Evolutionary conservation across 441 rosid species (phyloP), one percentile per base, ranked within the genome.

Genomic region (Mallotus japonicus): DNA sequence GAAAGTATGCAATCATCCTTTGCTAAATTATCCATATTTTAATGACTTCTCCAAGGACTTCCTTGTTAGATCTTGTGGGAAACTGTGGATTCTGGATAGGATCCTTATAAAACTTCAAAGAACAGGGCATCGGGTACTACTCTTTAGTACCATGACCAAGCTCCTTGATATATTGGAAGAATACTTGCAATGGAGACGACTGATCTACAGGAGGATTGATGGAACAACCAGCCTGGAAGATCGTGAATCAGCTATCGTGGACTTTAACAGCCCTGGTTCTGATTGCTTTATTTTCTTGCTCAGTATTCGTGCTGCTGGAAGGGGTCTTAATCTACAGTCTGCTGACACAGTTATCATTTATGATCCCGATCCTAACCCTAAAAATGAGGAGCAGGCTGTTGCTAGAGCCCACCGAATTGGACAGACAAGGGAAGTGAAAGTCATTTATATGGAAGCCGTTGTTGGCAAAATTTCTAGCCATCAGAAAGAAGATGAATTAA

Each of bases 361-460:
- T 79, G 99, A 96, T 89, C 99, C 99, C 62, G 99, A 96, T 84
- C 98, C 99, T 62, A 96, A 96, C 81, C 99, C 99, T 24, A 96
- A 96, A 83, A 96, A 96, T 84, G 99, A 96, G 87, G 99, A 96
- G 77, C 99, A 96, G 81, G 99, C 99, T 71, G 98, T 96, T 83
- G 99, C 99, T 47, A 96, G 99, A 82, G 99, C 99, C 73, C 99
- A 96, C 78, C 96, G 99, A 76, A 96, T 93, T 83, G 99, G 99
- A 73, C 99, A 96, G 83, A 92, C 74, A 58, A 87, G 99, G 81
- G 99, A 93, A 85, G 99, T 96, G 44, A 96, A 92, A 81, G 98
- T 96, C 65, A 92, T 96, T 78, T 96, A 96, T 81, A 87, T 96
- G 99, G 99, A 96, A 85, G 98, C 98, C 73, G 99, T 96, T 79